Evolutionary conservation across 2,329 filamentous ascomycete species (phyloP), one percentile per base, ranked within the genome.

Genomic region (Penicillium sp.): DNA sequence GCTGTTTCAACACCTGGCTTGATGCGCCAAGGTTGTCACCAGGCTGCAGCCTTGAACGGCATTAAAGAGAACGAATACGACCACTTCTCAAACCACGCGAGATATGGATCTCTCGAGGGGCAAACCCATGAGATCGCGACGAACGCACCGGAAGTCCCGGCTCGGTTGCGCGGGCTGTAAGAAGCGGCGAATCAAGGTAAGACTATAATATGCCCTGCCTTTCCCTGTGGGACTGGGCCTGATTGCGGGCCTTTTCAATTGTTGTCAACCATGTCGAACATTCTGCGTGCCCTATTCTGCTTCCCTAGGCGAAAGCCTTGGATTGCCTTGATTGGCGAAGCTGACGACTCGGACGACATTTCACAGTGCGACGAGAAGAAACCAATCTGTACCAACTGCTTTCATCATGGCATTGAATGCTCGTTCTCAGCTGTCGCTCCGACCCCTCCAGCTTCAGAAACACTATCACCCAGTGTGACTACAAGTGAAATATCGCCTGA

Each of bases 161-260:
- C 52, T 65, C 14, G 75, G 75, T 4, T 77, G 75, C 58, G 57
- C 53, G 11, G 73, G 71, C 52, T 77, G 75, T 52, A 76, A 77
- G 59, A 68, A 62, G 55, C 63, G 74, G 6, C 72, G 74, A 14
- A 68, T 77, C 8, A 77, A 77, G 65, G 75, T 76, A 51, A 67
- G 71, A 63, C n/a, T 26, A 38, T 46, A 43, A 38, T 40, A 30
- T 37, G 25, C 49, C 25, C 14, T 26, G 25, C 3, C 11, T 13
- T 14, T 53, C 25, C 6, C 14, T 11, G 26, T 35, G 10, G 10
- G 5, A 14, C 40, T 33, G 10, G 14, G 4, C 13, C 1, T 25
- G 45, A 16, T 25, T 22, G 38, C 1, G n/a, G 8, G 8, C n/a
- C 45, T 33, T 33, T 13, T n/a, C 10, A 13, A 13, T 38, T 14